Conservation (phyloP, 1,139 yeast species). For the Blastobotrys petasosporus region DNA sequence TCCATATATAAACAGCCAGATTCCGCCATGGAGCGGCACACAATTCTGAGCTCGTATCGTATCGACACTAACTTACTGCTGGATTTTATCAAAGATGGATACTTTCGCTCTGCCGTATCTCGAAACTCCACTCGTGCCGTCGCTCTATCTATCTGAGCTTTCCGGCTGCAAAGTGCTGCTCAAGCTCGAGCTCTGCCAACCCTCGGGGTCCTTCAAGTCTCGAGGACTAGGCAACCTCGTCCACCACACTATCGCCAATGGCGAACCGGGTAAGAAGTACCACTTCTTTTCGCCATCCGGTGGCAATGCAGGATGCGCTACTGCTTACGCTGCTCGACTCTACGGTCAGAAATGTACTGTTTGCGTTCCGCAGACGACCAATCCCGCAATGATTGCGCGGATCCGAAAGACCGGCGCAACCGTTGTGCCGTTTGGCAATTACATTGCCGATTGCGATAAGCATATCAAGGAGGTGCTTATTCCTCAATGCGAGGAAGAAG, state of each 20-base stretch:
- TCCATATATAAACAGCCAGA: not conserved
- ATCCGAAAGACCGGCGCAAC: slow-evolving; percentile 48
- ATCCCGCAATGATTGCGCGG: slow-evolving; percentile 39
- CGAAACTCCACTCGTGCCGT: slow-evolving; percentile 32
- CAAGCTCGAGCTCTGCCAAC: slow-evolving; percentile 61
- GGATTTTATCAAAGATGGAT: slow-evolving; percentile 3
- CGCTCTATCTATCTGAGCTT: slow-evolving; percentile 27
- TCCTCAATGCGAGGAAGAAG: slow-evolving; percentile 24
- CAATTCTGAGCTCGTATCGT: too few species aligned
- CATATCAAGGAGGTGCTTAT: slow-evolving; percentile 40
- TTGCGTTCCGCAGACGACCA: slow-evolving; percentile 51
- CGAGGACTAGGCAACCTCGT: slow-evolving; percentile 40
- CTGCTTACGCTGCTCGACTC: slow-evolving; percentile 52
- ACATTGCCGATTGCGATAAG: slow-evolving; percentile 59
- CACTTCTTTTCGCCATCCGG: slow-evolving; percentile 65
- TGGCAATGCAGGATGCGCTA: slow-evolving; percentile 78
- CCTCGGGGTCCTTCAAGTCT: slow-evolving; percentile 66
- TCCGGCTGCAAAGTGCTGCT: slow-evolving; percentile 42
- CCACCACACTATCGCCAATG: slow-evolving; percentile 24
- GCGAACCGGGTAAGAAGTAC: slow-evolving; percentile 30
- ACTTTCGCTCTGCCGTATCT: slow-evolving; percentile 25
- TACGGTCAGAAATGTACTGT: slow-evolving; percentile 50
- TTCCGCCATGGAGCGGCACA: slow-evolving; percentile 1
- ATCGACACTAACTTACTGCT: too few species aligned
- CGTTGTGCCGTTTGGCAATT: slow-evolving; percentile 50